Evolutionary conservation across 495 filamentous ascomycete genomes (phyloP).

Genomic region (Trichocladium antarcticum): DNA sequence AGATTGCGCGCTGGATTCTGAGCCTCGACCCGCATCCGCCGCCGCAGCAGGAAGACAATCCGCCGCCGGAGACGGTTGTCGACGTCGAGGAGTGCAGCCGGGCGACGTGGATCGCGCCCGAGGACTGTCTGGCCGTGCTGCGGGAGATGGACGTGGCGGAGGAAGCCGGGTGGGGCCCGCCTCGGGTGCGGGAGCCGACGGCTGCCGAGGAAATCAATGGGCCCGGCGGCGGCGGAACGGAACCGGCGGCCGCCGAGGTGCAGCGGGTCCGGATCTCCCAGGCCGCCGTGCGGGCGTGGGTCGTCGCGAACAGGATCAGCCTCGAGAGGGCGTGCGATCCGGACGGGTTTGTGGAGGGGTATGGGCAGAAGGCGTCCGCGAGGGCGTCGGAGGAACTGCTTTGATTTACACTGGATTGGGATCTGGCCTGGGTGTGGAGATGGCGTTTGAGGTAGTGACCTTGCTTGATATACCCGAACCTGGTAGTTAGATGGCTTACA

Average conservation of each 20-base stretch:
- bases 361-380: conserved; percentile 19
- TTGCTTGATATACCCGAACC: too few species aligned
- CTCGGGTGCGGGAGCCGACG: conserved; percentile 5
- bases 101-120: conserved; percentile 66
- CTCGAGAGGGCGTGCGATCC: conserved; percentile 44
- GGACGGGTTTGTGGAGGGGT: conserved; percentile 45
- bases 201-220: background rate
- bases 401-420: background rate
- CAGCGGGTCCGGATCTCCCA: conserved; percentile 44
- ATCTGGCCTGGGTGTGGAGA: background rate
- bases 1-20: conserved; percentile 55
- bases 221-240: background rate
- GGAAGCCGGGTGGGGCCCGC: conserved; percentile 38
- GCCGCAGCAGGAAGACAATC: background rate
- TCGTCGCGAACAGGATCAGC: conserved; percentile 34
- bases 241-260: conserved; percentile 20
- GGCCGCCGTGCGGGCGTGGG: conserved; percentile 45
- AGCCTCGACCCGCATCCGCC: conserved; percentile 30
- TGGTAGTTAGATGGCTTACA: too few species aligned
- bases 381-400: conserved; percentile 23
- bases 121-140: conserved; percentile 70
- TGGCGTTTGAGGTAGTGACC: background rate
- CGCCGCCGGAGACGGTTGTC: conserved; percentile 28
- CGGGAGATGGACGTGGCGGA: conserved; percentile 67
- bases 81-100: conserved; percentile 34